phyloP scores from a whole-genome alignment of 345 rosid genomes.

The Syzygium aromaticum region DNA sequence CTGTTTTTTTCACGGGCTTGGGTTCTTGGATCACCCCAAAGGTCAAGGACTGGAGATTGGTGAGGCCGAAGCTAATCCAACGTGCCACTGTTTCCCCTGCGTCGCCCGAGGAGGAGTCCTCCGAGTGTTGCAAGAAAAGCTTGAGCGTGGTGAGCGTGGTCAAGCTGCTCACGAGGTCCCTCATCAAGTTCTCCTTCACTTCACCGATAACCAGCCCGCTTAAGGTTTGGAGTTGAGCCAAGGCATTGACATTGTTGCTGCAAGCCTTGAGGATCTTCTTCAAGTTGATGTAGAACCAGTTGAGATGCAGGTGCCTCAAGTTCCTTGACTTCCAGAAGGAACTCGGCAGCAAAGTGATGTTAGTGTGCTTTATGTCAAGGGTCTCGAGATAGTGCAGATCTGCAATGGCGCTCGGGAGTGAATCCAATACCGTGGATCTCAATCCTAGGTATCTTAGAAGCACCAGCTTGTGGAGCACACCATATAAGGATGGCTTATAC shows the following conservation, averaged over 20 bases:
- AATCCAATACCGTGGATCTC: slow-evolving; percentile 9
- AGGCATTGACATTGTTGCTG: neutral
- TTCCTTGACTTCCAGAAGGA: neutral
- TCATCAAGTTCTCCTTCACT: neutral
- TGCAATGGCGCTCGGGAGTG: neutral
- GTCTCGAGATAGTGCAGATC: slow-evolving; percentile 5
- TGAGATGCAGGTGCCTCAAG: neutral
- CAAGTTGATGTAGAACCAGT: neutral
- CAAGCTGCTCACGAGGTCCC: neutral
- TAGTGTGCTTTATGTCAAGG: slow-evolving; percentile 9
- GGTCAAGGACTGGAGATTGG: neutral
- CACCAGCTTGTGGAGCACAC: neutral
- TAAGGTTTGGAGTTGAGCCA: neutral
- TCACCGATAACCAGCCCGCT: neutral
- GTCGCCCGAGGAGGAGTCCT: neutral
- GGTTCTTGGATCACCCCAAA: neutral
- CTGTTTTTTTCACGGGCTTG: neutral
- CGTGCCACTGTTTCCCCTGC: neutral
- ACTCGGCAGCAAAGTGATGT: neutral
- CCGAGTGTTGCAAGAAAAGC: neutral
- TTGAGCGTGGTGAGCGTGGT: neutral
- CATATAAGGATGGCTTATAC: slow-evolving; percentile 10
- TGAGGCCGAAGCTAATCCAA: neutral
- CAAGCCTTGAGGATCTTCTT: neutral
- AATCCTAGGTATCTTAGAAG: slow-evolving; percentile 17